Evolutionary conservation across 2,329 filamentous ascomycete species (phyloP), one percentile per base, ranked within the genome.

Genomic region (Magnaporthiopsis rhizophila): DNA sequence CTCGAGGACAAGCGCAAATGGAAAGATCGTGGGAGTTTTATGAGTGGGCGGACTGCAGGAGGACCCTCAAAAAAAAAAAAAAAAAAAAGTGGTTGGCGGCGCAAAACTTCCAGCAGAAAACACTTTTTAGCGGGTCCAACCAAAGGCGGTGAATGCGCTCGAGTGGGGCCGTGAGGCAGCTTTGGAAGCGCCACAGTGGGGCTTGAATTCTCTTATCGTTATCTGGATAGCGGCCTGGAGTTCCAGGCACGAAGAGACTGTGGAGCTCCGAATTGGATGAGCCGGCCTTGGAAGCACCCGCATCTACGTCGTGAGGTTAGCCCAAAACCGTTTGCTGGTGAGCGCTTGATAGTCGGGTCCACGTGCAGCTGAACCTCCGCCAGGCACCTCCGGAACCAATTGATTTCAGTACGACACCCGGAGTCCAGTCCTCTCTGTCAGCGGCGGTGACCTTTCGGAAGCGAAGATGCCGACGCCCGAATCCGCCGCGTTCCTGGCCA

Each of bases 401-500:
- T 53, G 45, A 53, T 53, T 3, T 53, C 45, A 24, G n/a, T 4
- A 13, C 45, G 45, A 53, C 18, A 36, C 18, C 45, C 45, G 45
- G 45, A 13, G 18, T 9, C 8, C 2, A 53, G 45, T 24, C 45
- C 45, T n/a, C 45, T 24, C 45, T 24, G 45, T 24, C 45, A 53
- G 45, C 45, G 21, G 18, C 45, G 21, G 45, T 21, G 18, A 53
- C 21, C 45, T 24, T 3, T 18, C 45, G 21, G 45, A 53, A 53
- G 3, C 21, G 70, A 78, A 73, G 69, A 94, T 94, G 88, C 91
- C 91, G 71, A 94, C 89, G 30, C 89, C 91, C 76, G 90, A 95
- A 77, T 94, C 91, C 73, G 87, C 83, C 71, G 83, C 86, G 74
- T 95, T 94, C 81, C 86, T 92, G 78, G 89, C 89, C 70, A 89